A percentile compares a stretch with the other conserved stretches of the same genome.
Conservation (phyloP, 2,329 filamentous ascomycete genomes). For the Xylariaceae sp. region DNA sequence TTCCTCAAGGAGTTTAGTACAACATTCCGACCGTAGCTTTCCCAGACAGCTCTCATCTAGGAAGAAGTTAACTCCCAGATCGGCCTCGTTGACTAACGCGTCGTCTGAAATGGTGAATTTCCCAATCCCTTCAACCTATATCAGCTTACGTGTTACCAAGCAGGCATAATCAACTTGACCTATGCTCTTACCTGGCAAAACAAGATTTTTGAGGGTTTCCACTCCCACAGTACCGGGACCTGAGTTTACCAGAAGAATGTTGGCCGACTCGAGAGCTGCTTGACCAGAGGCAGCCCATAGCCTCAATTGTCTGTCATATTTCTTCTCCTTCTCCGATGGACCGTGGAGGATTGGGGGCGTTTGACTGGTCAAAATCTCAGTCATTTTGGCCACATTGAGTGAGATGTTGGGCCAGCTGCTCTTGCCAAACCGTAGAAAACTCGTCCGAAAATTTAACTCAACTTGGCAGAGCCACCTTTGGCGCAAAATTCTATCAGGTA, state of each 20-base stretch:
- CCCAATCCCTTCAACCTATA: slow-evolving; percentile 67
- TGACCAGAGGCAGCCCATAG: slow-evolving; percentile 95
- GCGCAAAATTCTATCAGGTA: background rate
- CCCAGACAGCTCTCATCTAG: slow-evolving; percentile 79
- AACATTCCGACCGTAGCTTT: slow-evolving; percentile 75
- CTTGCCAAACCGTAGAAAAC: background rate
- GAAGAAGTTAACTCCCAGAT: slow-evolving; percentile 97
- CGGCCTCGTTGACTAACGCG: slow-evolving; percentile 73
- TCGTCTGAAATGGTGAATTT: slow-evolving; percentile 90
- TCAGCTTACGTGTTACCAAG: slow-evolving; percentile 23
- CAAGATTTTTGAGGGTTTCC: slow-evolving; percentile 95
- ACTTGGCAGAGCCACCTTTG: background rate
- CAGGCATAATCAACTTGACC: background rate
- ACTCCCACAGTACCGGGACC: slow-evolving; percentile 85
- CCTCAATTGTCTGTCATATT: slow-evolving; percentile 93
- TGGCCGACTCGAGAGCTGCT: slow-evolving; percentile 83
- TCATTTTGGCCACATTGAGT: slow-evolving; percentile 39
- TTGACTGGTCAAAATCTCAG: slow-evolving; percentile 48
- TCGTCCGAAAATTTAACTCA: background rate
- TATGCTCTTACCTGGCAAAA: slow-evolving; percentile 69
- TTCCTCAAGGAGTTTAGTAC: slow-evolving; percentile 76
- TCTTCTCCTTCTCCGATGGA: slow-evolving; percentile 67
- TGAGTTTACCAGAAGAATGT: slow-evolving; percentile 88
- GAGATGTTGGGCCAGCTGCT: background rate
- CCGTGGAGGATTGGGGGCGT: slow-evolving; percentile 53